Percentiles rank a stretch among this genome's conserved stretches.
Conservation (phyloP, 768 basidiomycete genomes). For the Agaricus sinodeliciosus region DNA sequence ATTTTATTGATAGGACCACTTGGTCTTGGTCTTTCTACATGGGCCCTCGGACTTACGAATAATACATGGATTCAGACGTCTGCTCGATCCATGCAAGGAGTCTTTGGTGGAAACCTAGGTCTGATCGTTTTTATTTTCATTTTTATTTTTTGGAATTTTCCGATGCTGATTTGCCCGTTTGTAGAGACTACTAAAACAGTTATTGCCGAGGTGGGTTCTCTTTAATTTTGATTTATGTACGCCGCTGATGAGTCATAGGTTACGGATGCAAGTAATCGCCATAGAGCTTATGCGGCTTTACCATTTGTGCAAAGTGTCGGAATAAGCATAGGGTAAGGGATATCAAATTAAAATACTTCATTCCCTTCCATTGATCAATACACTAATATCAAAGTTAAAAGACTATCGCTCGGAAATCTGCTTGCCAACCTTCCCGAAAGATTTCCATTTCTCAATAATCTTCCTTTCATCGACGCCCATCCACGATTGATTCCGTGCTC, state of each 20-base stretch:
- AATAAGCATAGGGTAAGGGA: slow-evolving; percentile 16
- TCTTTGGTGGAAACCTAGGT: slow-evolving; percentile 32
- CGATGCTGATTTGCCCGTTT: background rate
- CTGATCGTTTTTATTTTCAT: too few relatives aligned
- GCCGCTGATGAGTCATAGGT: slow-evolving; percentile 14
- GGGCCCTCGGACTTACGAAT: slow-evolving; percentile 34
- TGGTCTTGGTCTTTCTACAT: slow-evolving; percentile 31
- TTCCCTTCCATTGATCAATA: background rate
- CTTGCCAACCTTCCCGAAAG: slow-evolving; percentile 21
- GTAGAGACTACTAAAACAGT: slow-evolving; percentile 26
- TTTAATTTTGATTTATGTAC: background rate
- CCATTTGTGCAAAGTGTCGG: slow-evolving; percentile 21
- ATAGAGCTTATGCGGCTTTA: slow-evolving; percentile 19
- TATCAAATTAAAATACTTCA: background rate
- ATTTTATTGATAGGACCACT: slow-evolving; percentile 29
- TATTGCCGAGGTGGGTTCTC: slow-evolving; percentile 26
- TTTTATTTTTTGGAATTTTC: background rate
- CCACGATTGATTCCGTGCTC: slow-evolving; percentile 32
- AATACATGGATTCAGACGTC: slow-evolving; percentile 26
- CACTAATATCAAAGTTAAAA: slow-evolving; percentile 5
- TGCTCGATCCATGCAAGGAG: slow-evolving; percentile 28
- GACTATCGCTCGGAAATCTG: slow-evolving; percentile 24
- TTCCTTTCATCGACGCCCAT: slow-evolving; percentile 20
- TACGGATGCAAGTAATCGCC: slow-evolving; percentile 21
- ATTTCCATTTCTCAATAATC: slow-evolving; percentile 16